Evolutionary conservation across 2,329 filamentous ascomycete species (phyloP).

Genomic region (Aspergillus fischeri): DNA sequence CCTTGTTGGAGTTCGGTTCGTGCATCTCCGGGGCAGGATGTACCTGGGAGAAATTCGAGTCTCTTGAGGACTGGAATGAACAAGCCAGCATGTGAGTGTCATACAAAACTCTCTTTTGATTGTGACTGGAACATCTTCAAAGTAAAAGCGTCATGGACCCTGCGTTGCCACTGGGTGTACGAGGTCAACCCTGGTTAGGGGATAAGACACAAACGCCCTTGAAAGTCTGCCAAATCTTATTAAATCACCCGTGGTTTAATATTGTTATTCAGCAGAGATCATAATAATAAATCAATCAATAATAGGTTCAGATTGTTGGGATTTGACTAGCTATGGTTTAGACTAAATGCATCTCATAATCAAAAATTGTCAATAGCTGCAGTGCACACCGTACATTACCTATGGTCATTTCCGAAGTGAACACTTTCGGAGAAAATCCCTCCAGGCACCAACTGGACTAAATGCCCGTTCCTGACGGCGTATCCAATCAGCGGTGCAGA

Average conservation of each 20-base stretch:
- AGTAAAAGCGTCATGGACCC: constrained; percentile 8
- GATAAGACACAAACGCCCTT: not conserved
- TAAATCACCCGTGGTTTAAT: not conserved
- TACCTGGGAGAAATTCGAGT: not conserved
- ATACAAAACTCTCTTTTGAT: not conserved
- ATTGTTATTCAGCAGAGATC: constrained; percentile 1
- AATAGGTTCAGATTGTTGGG: constrained; percentile 3
- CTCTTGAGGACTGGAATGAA: not conserved
- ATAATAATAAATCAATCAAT: constrained; percentile 7
- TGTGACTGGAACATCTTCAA: not conserved
- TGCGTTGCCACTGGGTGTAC: constrained; percentile 5
- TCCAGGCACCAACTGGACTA: constrained; percentile 15
- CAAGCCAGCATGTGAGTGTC: not conserved
- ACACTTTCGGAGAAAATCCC: constrained; percentile 11
- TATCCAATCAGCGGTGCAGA: constrained; percentile 14
- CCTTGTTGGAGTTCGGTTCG: not conserved
- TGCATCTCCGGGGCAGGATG: not conserved
- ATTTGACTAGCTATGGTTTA: not conserved
- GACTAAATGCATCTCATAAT: not conserved
- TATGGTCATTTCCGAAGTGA: constrained; percentile 7
- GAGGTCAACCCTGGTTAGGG: constrained; percentile 3
- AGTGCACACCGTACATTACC: not conserved
- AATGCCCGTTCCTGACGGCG: constrained; percentile 16
- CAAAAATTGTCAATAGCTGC: not conserved
- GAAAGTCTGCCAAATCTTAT: not conserved